Base-by-base conservation (phyloP, 139 green algal species). In the Tetraselmis chui region DNA sequence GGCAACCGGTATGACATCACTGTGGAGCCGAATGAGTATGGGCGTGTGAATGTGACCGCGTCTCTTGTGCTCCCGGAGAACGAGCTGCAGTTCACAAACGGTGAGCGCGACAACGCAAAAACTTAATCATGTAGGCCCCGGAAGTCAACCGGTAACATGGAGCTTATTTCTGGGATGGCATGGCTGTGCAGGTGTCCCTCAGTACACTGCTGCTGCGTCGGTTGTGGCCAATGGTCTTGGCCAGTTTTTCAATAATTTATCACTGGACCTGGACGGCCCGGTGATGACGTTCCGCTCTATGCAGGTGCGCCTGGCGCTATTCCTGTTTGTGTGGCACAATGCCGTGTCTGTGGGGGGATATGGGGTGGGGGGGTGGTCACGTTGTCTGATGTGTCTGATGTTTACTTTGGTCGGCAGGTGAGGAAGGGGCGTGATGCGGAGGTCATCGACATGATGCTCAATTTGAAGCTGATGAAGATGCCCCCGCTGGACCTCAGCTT, bases 1-100 rank as follows among this genome's bases (percentile, higher is more conserved):
- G 81, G 81, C 1, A 80, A 83, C 77, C 84, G 83, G 30, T 89
- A 87, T 75, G 31, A 76, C 58, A 77, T 86, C 45, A 67, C 18
- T 67, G 45, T 18, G 5, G 45, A 67, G 18, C 45, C 45, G 5
- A 67, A 67, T 67, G 45, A 67, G 45, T 67, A 67, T 67, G 45
- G 45, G 11, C 5, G 45, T 5, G 45, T 67, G 11, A 67, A 67
- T 67, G 45, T 67, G 45, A 67, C 45, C 45, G 45, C 45, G 45
- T 67, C 45, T 5, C 45, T 67, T 5, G 45, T 25, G 11, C 18
- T 67, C 11, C 45, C 45, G 11, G 45, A 67, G 45, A 67, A 67
- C 45, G 45, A 5, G 45, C 18, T 18, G 11, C 11, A 5, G 18
- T 67, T 67, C 18, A 67, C 18, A 18, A 18, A 67, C 45, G 45